Evolutionary conservation across 352 stramenopile genomes (phyloP).

Genomic region (Globisporangium ultimum): DNA sequence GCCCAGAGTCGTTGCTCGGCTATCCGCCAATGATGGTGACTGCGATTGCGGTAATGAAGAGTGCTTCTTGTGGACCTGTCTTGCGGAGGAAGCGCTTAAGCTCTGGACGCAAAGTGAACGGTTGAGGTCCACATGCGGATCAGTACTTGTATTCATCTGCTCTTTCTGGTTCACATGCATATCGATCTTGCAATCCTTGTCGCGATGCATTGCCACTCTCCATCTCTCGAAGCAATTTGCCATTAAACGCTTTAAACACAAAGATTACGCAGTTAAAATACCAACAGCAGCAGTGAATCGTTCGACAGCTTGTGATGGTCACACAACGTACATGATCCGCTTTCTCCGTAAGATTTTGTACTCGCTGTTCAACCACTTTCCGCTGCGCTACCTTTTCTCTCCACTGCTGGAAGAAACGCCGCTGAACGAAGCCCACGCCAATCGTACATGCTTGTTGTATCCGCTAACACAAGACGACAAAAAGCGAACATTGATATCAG

Average conservation of each 20-base stretch:
- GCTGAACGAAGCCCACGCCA: slow-evolving; percentile 14
- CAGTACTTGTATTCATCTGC: too few species aligned
- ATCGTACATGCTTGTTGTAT: slow-evolving; percentile 13
- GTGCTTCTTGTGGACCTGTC: background rate
- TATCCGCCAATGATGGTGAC: background rate
- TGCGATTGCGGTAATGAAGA: background rate
- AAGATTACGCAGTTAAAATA: background rate
- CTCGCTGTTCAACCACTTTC: background rate
- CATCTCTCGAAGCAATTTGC: background rate
- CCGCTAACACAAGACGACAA: slow-evolving; percentile 1
- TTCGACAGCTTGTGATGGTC: background rate
- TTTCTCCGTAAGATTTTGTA: background rate
- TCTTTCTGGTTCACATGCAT: background rate
- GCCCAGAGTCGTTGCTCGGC: background rate
- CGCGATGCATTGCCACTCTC: background rate
- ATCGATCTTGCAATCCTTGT: background rate
- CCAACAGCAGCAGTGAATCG: too few species aligned
- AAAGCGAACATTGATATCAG: background rate
- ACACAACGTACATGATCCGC: slow-evolving; percentile 2
- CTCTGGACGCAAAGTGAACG: slow-evolving; percentile 5
- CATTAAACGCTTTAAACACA: background rate
- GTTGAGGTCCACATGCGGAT: background rate
- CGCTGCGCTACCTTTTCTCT: slow-evolving; percentile 1
- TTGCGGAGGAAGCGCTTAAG: background rate
- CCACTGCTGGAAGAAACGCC: slow-evolving; percentile 16